Conservation (phyloP, 768 basidiomycete species). For the Cystobasidium onofrii region DNA sequence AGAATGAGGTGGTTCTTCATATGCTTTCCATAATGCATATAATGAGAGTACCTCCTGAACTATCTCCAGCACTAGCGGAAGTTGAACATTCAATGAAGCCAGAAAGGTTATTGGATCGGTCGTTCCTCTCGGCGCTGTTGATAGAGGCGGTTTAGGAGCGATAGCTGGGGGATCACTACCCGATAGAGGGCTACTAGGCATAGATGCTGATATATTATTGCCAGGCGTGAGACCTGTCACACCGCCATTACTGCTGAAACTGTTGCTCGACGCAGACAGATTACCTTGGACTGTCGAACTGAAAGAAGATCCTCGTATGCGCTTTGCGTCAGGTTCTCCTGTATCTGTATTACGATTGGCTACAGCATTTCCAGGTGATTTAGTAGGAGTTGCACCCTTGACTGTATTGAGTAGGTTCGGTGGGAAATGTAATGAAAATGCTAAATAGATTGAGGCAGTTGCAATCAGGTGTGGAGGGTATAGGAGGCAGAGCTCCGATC, state of each 20-base stretch:
- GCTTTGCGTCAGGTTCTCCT: neutral
- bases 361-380: neutral
- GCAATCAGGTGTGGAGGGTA: slow-evolving; percentile 94
- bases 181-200: neutral
- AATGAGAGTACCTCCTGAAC: slow-evolving; percentile 83
- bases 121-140: slow-evolving; percentile 48
- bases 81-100: slow-evolving; percentile 71
- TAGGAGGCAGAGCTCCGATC: slow-evolving; percentile 83
- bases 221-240: slow-evolving; percentile 5
- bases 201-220: slow-evolving; percentile 17
- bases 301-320: slow-evolving; percentile 43
- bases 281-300: neutral
- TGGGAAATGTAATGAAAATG: slow-evolving; percentile 61
- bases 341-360: slow-evolving; percentile 31
- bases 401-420: slow-evolving; percentile 37
- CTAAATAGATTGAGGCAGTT: slow-evolving; percentile 80
- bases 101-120: slow-evolving; percentile 71
- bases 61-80: slow-evolving; percentile 67
- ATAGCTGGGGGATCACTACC: slow-evolving; percentile 27
- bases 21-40: slow-evolving; percentile 79
- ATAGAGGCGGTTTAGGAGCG: slow-evolving; percentile 31
- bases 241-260: neutral
- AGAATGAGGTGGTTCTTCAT: slow-evolving; percentile 37
- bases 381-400: slow-evolving; percentile 6
- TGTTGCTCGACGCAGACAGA: neutral